A percentile compares a stretch with the other conserved stretches of the same genome.
phyloP scores from a whole-genome alignment of 805 yeast genomes.

The Diddensiella santjacobensis region DNA sequence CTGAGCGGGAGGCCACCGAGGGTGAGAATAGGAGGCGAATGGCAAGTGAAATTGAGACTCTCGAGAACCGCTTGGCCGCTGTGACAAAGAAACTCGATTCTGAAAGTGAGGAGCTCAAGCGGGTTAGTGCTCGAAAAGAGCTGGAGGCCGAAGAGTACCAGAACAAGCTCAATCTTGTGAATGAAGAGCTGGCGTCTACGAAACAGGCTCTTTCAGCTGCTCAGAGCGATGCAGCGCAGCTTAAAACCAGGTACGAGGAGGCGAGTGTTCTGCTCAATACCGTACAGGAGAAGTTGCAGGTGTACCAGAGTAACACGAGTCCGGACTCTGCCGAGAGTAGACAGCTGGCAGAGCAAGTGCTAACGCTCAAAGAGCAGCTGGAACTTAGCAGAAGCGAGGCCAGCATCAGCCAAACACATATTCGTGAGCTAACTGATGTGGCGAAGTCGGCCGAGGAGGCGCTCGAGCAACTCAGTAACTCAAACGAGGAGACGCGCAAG shows the following conservation, averaged over 20 bases:
- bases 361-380: slow-evolving; percentile 37
- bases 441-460: slow-evolving; percentile 67
- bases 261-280: slow-evolving; percentile 33
- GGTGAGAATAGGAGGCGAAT: slow-evolving; percentile 49
- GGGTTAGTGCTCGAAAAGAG: slow-evolving; percentile 51
- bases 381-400: slow-evolving; percentile 52
- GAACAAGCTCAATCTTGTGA: slow-evolving; percentile 56
- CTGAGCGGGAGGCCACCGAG: slow-evolving; percentile 55
- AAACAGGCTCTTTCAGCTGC: slow-evolving; percentile 39
- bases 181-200: slow-evolving; percentile 41
- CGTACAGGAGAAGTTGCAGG: slow-evolving; percentile 26
- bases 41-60: slow-evolving; percentile 45
- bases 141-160: slow-evolving; percentile 53
- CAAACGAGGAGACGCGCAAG: slow-evolving; percentile 47
- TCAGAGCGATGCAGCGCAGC: background rate
- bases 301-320: slow-evolving; percentile 33
- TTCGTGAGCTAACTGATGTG: slow-evolving; percentile 58
- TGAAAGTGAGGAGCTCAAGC: slow-evolving; percentile 49
- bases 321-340: slow-evolving; percentile 25
- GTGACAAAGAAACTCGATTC: slow-evolving; percentile 47
- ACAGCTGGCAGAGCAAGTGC: slow-evolving; percentile 32
- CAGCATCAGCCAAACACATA: slow-evolving; percentile 52
- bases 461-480: slow-evolving; percentile 48
- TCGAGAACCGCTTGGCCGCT: slow-evolving; percentile 44
- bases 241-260: slow-evolving; percentile 17